Percentiles rank a stretch among this genome's conserved stretches.
Conservation (phyloP, 192 early-diverging fungal species). For the Physocladia obscura region DNA sequence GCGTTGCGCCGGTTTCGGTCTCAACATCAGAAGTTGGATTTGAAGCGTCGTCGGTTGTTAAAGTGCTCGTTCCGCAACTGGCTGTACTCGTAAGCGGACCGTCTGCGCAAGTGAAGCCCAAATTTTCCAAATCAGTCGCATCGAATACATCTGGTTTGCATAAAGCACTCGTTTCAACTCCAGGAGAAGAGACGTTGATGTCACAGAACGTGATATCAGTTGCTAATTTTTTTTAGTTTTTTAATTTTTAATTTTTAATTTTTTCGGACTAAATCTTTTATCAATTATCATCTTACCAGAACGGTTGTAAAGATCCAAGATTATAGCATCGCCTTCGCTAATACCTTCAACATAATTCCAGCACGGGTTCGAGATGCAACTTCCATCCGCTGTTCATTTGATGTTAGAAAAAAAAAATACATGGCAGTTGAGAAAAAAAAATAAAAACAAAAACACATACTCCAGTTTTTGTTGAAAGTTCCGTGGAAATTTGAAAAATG, state of each 20-base stretch:
- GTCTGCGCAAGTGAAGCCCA: not conserved
- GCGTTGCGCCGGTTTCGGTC: too few species aligned
- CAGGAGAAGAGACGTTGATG: not conserved
- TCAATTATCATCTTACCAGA: not conserved
- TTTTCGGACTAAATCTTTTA: not conserved
- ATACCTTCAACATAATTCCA: not conserved
- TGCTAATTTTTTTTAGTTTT: not conserved
- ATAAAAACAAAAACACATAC: not conserved
- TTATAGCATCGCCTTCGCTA: not conserved
- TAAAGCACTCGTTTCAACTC: not conserved
- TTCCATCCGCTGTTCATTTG: not conserved
- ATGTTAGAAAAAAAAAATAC: too few species aligned
- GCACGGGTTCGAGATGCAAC: not conserved
- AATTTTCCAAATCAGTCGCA: not conserved
- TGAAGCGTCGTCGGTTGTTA: slow-evolving; percentile 44
- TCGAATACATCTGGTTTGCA: not conserved
- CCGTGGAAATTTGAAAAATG: not conserved
- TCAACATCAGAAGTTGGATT: too few species aligned
- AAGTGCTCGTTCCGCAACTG: not conserved
- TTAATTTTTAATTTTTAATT: too few species aligned
- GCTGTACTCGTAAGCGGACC: not conserved
- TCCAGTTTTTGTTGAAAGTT: not conserved
- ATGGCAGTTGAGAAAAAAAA: too few species aligned
- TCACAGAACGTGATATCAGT: not conserved
- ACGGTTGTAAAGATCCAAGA: not conserved